These are phyloP conservation scores for Colletotrichum siamense DNA, from an alignment of 2,329 filamentous ascomycete genomes.

Conservation along the genomic window DNA sequence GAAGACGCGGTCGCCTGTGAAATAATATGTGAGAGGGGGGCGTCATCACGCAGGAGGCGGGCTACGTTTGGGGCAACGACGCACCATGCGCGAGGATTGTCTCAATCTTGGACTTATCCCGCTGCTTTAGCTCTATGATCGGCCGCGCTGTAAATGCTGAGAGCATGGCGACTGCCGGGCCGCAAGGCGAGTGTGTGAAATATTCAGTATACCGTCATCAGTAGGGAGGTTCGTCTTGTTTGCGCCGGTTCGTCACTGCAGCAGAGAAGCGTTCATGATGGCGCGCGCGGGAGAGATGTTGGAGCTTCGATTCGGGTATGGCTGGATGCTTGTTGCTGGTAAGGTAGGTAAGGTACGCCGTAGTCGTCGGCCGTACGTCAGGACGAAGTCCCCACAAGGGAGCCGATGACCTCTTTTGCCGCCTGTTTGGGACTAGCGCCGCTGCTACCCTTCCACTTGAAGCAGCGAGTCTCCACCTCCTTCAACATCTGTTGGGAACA, in stretches of 20 bases:
- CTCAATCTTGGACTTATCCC: constrained; percentile 97
- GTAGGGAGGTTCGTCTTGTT: neutral
- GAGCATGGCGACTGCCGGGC: constrained; percentile 74
- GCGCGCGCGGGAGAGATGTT: neutral
- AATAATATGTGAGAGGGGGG: constrained; percentile 1
- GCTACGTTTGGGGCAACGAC: constrained; percentile 24
- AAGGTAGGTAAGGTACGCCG: constrained; percentile 8
- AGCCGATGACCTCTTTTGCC: constrained; percentile 16
- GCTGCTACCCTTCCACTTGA: neutral
- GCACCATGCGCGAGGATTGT: constrained; percentile 89
- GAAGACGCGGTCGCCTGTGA: constrained; percentile 81
- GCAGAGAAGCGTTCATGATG: constrained; percentile 10
- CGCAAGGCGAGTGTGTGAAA: constrained; percentile 26
- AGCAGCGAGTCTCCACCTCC: constrained; percentile 10
- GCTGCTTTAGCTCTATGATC: constrained; percentile 94
- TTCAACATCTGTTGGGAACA: neutral
- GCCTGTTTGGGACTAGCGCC: neutral
- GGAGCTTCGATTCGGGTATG: constrained; percentile 12
- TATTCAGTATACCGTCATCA: constrained; percentile 13
- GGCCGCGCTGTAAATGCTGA: constrained; percentile 96
- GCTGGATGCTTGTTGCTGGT: constrained; percentile 3
- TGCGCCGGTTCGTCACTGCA: neutral
- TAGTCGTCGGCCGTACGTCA: constrained; percentile 11
- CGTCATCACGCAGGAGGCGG: neutral
- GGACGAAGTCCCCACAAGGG: constrained; percentile 14